A percentile compares a stretch with the other conserved stretches of the same genome.
These are phyloP conservation scores for Daldinia concentrica DNA, from an alignment of 495 filamentous ascomycete species.

Conservation along the genomic window DNA sequence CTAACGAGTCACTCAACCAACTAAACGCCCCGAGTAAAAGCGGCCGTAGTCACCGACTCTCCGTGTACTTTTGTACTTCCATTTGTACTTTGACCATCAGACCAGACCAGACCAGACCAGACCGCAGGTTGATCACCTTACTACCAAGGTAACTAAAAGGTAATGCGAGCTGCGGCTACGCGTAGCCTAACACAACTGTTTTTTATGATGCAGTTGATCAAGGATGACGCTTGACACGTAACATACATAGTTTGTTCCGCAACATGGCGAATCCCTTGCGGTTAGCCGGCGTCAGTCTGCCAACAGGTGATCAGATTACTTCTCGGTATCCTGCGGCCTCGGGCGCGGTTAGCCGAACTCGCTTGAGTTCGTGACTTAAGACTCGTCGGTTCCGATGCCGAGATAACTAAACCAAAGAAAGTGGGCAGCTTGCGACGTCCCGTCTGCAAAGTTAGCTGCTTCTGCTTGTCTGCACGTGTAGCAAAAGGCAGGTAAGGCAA, in stretches of 20 bases:
- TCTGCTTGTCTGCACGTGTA: neutral
- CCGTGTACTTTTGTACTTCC: conserved; percentile 17
- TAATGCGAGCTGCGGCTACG: conserved; percentile 36
- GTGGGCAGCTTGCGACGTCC: conserved; percentile 24
- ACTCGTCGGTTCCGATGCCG: conserved; percentile 37
- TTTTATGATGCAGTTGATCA: conserved; percentile 24
- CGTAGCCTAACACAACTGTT: conserved; percentile 20
- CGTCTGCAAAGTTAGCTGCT: conserved; percentile 5
- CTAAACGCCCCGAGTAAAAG: conserved; percentile 14
- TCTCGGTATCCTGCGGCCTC: conserved; percentile 29
- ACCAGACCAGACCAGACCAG: neutral
- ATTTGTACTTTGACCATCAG: neutral
- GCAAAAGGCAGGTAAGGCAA: neutral
- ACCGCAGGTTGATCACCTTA: neutral
- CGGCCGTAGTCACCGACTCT: conserved; percentile 37
- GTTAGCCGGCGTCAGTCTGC: conserved; percentile 17
- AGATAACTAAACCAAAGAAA: conserved; percentile 23
- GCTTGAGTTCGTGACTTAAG: conserved; percentile 14
- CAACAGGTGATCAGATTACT: conserved; percentile 11
- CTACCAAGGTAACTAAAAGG: neutral
- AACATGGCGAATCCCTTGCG: conserved; percentile 16
- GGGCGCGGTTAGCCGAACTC: conserved; percentile 13
- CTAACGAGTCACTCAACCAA: conserved; percentile 18
- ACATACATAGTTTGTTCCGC: conserved; percentile 31
- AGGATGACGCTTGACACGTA: conserved; percentile 39